These are phyloP conservation scores for Quercus lobata DNA, from an alignment of 331 rosid genomes.

Conservation along the genomic window DNA sequence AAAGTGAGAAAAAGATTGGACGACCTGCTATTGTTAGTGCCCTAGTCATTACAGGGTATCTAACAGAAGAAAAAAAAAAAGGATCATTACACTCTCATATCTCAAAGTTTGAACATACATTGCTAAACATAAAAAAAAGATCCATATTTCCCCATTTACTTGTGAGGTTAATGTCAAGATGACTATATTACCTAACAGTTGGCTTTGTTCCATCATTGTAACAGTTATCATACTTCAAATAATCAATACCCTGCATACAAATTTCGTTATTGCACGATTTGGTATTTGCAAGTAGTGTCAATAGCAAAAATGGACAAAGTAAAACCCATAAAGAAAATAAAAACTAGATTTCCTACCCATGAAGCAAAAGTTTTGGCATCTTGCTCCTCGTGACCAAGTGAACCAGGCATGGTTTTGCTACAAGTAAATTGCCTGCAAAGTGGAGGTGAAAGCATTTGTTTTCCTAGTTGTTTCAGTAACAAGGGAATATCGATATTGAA, in stretches of 20 bases:
- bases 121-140: background rate
- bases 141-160: background rate
- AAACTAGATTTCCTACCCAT: constrained; percentile 51
- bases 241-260: constrained; percentile 77
- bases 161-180: background rate
- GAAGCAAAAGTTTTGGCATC: constrained; percentile 90
- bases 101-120: background rate
- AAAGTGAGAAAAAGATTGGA: too few relatives aligned
- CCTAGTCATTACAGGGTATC: too few relatives aligned
- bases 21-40: too few relatives aligned
- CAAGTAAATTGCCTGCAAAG: constrained; percentile 69
- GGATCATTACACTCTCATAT: background rate
- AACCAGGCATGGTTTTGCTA: constrained; percentile 87
- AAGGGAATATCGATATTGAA: background rate
- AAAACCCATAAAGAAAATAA: background rate
- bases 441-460: background rate
- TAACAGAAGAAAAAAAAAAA: background rate
- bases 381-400: constrained; percentile 79
- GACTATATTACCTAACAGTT: constrained; percentile 47
- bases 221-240: constrained; percentile 95
- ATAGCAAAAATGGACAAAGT: background rate
- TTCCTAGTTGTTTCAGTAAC: background rate
- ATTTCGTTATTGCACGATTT: background rate
- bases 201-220: constrained; percentile 64
- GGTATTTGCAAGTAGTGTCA: background rate